Base-by-base conservation (phyloP, 345 rosid species). In the Mallotus nudiflorus region DNA sequence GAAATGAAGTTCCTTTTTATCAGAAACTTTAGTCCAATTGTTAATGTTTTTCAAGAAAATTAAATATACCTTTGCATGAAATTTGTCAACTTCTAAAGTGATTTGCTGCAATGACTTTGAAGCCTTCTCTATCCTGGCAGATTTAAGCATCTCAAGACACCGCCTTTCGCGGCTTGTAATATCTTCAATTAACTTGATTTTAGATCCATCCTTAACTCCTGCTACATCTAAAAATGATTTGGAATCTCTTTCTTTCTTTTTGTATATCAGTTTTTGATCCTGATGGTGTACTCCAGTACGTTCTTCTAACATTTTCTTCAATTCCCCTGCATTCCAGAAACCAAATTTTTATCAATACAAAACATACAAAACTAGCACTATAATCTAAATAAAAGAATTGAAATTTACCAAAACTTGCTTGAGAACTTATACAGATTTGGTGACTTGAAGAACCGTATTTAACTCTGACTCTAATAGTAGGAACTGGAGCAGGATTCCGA, bases 201-300 rank as follows among this genome's bases (percentile, higher is more conserved):
- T 77, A 50, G 81, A 77, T 49, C 75, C 72, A 55, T 77, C 55
- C 40, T 72, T 77, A 15, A 77, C 77, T 15, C 77, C 70, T 15
- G 61, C 61, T 16, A 68, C 53, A 49, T 77, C 81, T 58, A 77
- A 40, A 40, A 45, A 77, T 3, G 69, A 53, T 29, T 57, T 77
- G 1, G 81, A 77, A 40, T 77, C 73, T 58, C 81, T 77, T 58
- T 77, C 81, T 27, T 67, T 77, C 66, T 72, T 68, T 53, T 72
- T 77, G 77, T 68, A 77, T 22, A 72, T 55, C 62, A 77, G 65
- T 53, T 68, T 72, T 70, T 77, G 81, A 49, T 77, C 81, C 45
- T 19, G 28, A 49, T 39, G 81, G 62, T 77, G 77, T 8, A 77
- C 65, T 50, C 81, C 77, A 13, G 70, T 77, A 3, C 28, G 45